These are phyloP conservation scores for Jatropha curcas DNA, from an alignment of 345 rosid species.

Conservation along the genomic window DNA sequence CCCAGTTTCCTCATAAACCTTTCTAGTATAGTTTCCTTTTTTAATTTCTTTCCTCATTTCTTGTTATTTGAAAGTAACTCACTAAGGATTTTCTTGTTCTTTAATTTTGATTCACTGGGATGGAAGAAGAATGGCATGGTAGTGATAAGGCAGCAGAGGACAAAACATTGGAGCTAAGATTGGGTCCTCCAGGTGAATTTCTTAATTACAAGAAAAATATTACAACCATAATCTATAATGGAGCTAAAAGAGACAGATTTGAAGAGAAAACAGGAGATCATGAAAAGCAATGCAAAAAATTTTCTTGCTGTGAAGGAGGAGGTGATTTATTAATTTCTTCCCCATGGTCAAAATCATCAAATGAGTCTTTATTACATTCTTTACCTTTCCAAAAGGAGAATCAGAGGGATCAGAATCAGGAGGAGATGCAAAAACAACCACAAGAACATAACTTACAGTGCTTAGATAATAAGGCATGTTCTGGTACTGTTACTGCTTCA, in stretches of 20 bases:
- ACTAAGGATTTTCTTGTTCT: too few species aligned
- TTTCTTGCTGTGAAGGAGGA: not conserved
- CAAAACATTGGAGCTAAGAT: slow-evolving; percentile 43
- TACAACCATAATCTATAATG: slow-evolving; percentile 3
- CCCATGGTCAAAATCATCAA: slow-evolving; percentile 4
- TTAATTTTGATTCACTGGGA: too few species aligned
- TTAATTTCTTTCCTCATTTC: not conserved
- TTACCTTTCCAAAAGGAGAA: not conserved
- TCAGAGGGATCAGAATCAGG: not conserved
- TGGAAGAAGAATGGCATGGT: slow-evolving; percentile 11
- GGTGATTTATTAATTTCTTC: not conserved
- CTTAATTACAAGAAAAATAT: slow-evolving; percentile 8
- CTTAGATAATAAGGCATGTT: slow-evolving; percentile 27
- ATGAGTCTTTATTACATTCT: slow-evolving; percentile 8
- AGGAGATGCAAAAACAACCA: not conserved
- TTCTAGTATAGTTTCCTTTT: not conserved
- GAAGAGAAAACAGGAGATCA: not conserved
- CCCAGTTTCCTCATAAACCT: not conserved
- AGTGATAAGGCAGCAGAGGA: slow-evolving; percentile 21
- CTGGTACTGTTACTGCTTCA: slow-evolving; percentile 20
- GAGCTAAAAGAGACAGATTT: slow-evolving; percentile 29
- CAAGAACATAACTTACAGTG: not conserved
- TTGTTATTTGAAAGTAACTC: not conserved
- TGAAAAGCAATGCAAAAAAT: slow-evolving; percentile 9
- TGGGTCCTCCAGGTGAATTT: slow-evolving; percentile 44